Evolutionary conservation across 2,329 filamentous ascomycete species (phyloP).

Genomic region (Davidsoniella eucalypti): DNA sequence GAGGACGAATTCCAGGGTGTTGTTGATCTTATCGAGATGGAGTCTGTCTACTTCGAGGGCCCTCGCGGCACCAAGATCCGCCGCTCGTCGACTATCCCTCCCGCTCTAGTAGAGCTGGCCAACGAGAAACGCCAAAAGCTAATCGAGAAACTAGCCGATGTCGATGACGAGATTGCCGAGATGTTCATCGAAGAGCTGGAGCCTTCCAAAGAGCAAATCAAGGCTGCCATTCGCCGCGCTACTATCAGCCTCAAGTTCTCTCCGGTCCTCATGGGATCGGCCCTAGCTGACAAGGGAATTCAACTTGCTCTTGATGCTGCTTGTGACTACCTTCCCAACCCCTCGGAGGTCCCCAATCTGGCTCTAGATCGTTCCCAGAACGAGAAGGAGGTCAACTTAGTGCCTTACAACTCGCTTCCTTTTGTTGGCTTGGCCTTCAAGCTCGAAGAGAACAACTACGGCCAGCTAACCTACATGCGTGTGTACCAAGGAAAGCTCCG

Average conservation of each 20-base stretch:
- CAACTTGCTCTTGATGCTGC: slow-evolving; percentile 96
- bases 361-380: slow-evolving; percentile 68
- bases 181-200: slow-evolving; percentile 77
- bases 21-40: slow-evolving; percentile 84
- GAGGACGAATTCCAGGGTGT: slow-evolving; percentile 89
- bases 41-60: slow-evolving; percentile 83
- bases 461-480: slow-evolving; percentile 93
- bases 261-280: slow-evolving; percentile 91
- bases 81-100: slow-evolving; percentile 65
- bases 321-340: slow-evolving; percentile 89
- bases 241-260: slow-evolving; percentile 85
- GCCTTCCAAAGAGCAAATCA: slow-evolving; percentile 69
- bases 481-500: slow-evolving; percentile 87
- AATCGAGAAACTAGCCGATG: slow-evolving; percentile 90
- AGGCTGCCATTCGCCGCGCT: slow-evolving; percentile 75
- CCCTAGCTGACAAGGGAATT: slow-evolving; percentile 82
- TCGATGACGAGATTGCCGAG: slow-evolving; percentile 95
- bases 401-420: slow-evolving; percentile 83
- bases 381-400: slow-evolving; percentile 69
- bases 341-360: slow-evolving; percentile 72
- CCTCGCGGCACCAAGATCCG: slow-evolving; percentile 61
- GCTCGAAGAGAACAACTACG: slow-evolving; percentile 96
- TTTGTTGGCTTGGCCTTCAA: slow-evolving; percentile 97
- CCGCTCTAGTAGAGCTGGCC: slow-evolving; percentile 57
- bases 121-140: slow-evolving; percentile 70